These are phyloP conservation scores for Lineolata rhizophorae DNA, from an alignment of 495 filamentous ascomycete genomes.

Conservation along the genomic window DNA sequence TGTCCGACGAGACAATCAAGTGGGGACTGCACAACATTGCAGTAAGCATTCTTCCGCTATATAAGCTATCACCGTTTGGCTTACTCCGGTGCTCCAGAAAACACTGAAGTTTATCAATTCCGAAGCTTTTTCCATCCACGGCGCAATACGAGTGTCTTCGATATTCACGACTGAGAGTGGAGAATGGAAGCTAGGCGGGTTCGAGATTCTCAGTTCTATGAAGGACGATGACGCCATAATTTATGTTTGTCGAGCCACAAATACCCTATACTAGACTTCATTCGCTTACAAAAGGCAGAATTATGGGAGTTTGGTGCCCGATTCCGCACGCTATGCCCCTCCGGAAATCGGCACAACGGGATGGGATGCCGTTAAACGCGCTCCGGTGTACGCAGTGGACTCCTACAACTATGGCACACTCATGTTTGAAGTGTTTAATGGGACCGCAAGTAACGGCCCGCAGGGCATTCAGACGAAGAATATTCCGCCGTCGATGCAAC, in stretches of 20 bases:
- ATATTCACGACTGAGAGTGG: slow-evolving; percentile 86
- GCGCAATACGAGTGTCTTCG: slow-evolving; percentile 60
- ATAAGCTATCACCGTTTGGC: not conserved
- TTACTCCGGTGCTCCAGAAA: slow-evolving; percentile 27
- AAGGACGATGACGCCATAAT: slow-evolving; percentile 88
- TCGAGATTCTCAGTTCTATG: slow-evolving; percentile 81
- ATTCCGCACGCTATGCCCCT: slow-evolving; percentile 56
- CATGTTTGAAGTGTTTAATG: slow-evolving; percentile 83
- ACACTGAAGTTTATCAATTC: slow-evolving; percentile 91
- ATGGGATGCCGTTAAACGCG: slow-evolving; percentile 72
- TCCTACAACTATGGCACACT: slow-evolving; percentile 69
- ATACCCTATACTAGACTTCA: not conserved
- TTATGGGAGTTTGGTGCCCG: slow-evolving; percentile 69
- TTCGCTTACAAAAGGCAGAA: slow-evolving; percentile 21
- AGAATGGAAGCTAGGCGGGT: slow-evolving; percentile 90
- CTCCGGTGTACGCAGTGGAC: slow-evolving; percentile 63
- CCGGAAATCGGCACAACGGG: slow-evolving; percentile 72
- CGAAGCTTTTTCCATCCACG: slow-evolving; percentile 78
- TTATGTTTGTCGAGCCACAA: slow-evolving; percentile 35
- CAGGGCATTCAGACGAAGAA: slow-evolving; percentile 68
- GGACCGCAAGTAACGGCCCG: slow-evolving; percentile 42
- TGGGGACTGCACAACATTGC: slow-evolving; percentile 82
- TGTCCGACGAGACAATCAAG: slow-evolving; percentile 78
- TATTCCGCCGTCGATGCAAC: slow-evolving; percentile 69
- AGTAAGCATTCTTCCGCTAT: slow-evolving; percentile 24